Evolutionary conservation across 1,284 basidiomycete species (phyloP).

Genomic region (Cystobasidium slooffiae): DNA sequence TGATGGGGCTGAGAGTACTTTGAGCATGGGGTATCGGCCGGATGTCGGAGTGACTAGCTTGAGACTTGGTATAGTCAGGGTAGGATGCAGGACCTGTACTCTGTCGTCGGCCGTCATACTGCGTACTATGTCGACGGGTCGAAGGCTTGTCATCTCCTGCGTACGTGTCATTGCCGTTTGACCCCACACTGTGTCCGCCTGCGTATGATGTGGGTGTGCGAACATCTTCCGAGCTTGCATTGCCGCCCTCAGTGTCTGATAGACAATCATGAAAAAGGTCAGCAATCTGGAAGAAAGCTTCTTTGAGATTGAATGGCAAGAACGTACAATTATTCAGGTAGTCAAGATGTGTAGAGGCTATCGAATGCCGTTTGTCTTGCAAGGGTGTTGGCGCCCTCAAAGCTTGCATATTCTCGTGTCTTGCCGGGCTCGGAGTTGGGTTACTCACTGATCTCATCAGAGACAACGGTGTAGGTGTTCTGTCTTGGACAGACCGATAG

Average conservation of each 20-base stretch:
- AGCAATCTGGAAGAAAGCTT: too few relatives aligned
- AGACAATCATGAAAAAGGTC: too few relatives aligned
- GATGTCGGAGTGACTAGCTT: not conserved
- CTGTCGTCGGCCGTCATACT: too few relatives aligned
- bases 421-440: slow-evolving; percentile 15
- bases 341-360: slow-evolving; percentile 18
- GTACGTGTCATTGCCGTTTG: too few relatives aligned
- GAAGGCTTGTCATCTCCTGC: too few relatives aligned
- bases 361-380: slow-evolving; percentile 14
- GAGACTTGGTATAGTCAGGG: not conserved
- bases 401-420: slow-evolving; percentile 1
- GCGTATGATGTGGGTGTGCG: too few relatives aligned
- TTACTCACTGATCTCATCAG: slow-evolving; percentile 29
- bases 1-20: not conserved
- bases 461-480: slow-evolving; percentile 27
- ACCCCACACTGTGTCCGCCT: too few relatives aligned
- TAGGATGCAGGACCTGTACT: not conserved
- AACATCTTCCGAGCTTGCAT: too few relatives aligned
- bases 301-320: not conserved
- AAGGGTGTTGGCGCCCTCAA: slow-evolving; percentile 10
- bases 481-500: slow-evolving; percentile 27
- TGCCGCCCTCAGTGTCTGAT: too few relatives aligned
- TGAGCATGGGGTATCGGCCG: not conserved
- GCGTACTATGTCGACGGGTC: too few relatives aligned
- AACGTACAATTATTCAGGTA: slow-evolving; percentile 8